Conservation (phyloP, 2,329 filamentous ascomycete species). For the Trichoderma cornu-damae region DNA sequence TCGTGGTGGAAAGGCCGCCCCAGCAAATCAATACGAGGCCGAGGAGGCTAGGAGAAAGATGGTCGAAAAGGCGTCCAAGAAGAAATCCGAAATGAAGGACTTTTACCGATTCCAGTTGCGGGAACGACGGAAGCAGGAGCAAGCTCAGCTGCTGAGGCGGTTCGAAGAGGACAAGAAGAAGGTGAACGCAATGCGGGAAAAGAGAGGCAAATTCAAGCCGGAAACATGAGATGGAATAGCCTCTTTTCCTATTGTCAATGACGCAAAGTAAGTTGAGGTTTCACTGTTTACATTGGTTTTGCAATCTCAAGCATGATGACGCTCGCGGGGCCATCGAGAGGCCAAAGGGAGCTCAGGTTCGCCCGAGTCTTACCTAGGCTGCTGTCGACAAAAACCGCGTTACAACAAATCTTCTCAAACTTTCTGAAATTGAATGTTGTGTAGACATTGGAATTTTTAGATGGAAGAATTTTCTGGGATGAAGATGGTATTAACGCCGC, state of each 20-base stretch:
- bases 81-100: constrained; percentile 59
- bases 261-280: constrained; percentile 15
- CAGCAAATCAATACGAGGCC: constrained; percentile 67
- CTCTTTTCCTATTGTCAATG: neutral
- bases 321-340: constrained; percentile 48
- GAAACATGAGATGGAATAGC: constrained; percentile 36
- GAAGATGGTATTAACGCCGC: neutral
- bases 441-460: neutral
- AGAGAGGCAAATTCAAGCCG: constrained; percentile 57
- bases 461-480: neutral
- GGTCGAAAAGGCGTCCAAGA: constrained; percentile 58
- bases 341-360: constrained; percentile 16
- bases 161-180: constrained; percentile 73
- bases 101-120: constrained; percentile 83
- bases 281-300: constrained; percentile 9
- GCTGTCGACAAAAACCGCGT: constrained; percentile 60
- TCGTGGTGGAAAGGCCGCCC: constrained; percentile 67
- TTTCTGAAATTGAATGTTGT: constrained; percentile 52
- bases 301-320: constrained; percentile 40
- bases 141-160: constrained; percentile 60
- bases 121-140: constrained; percentile 71
- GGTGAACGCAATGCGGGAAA: constrained; percentile 65
- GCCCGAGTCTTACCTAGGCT: constrained; percentile 27
- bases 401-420: constrained; percentile 60
- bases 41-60: constrained; percentile 55